These are phyloP conservation scores for Bretziella fagacearum DNA, from an alignment of 2,329 filamentous ascomycete species.

Conservation along the genomic window DNA sequence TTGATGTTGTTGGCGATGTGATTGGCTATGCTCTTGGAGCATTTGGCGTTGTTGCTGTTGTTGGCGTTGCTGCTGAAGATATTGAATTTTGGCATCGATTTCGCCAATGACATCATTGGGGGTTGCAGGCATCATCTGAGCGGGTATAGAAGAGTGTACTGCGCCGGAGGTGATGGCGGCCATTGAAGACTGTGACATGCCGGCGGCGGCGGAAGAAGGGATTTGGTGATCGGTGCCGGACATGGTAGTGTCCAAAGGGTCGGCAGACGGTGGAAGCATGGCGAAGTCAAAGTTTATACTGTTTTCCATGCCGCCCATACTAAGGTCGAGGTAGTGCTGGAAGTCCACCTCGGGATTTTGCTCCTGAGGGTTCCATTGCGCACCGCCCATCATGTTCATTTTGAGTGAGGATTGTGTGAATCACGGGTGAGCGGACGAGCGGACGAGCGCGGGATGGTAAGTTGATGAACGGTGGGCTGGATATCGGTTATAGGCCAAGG, in stretches of 20 bases:
- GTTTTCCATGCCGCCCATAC: slow-evolving; percentile 35
- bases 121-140: slow-evolving; percentile 28
- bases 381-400: slow-evolving; percentile 13
- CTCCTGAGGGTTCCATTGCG: slow-evolving; percentile 38
- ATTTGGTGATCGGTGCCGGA: slow-evolving; percentile 26
- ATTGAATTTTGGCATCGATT: slow-evolving; percentile 49
- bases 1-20: slow-evolving; percentile 22
- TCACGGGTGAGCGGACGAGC: neutral
- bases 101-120: slow-evolving; percentile 37
- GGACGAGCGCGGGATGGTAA: neutral
- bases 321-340: slow-evolving; percentile 47
- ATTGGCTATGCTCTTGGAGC: slow-evolving; percentile 35
- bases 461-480: no score
- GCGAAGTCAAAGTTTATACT: slow-evolving; percentile 41
- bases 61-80: slow-evolving; percentile 45
- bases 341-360: slow-evolving; percentile 44
- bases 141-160: slow-evolving; percentile 29
- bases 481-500: no score
- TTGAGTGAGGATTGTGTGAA: neutral
- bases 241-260: slow-evolving; percentile 34
- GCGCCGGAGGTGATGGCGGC: slow-evolving; percentile 31
- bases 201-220: neutral
- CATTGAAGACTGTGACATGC: slow-evolving; percentile 19
- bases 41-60: slow-evolving; percentile 43
- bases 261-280: slow-evolving; percentile 21